These are phyloP conservation scores for Aspergillus egyptiacus DNA, from an alignment of 495 filamentous ascomycete genomes.

Conservation along the genomic window DNA sequence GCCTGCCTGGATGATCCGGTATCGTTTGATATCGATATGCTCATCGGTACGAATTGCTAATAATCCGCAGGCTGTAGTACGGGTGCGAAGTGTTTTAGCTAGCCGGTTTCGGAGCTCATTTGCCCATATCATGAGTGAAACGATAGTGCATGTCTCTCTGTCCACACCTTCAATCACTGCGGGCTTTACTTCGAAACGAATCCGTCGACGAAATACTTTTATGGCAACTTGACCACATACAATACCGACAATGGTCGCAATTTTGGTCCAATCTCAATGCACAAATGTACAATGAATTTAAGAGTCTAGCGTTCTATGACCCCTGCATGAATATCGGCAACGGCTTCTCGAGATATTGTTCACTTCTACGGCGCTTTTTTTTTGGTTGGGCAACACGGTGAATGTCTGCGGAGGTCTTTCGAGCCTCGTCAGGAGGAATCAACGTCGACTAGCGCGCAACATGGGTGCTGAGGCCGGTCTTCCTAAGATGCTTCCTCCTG, in stretches of 20 bases:
- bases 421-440: constrained; percentile 46
- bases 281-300: constrained; percentile 77
- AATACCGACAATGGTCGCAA: constrained; percentile 77
- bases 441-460: constrained; percentile 22
- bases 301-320: constrained; percentile 64
- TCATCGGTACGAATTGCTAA: no score
- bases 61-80: no score
- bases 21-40: background rate
- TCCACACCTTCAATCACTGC: constrained; percentile 36
- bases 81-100: no score
- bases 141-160: constrained; percentile 35
- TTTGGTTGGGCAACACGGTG: constrained; percentile 41
- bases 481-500: constrained; percentile 36
- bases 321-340: constrained; percentile 37
- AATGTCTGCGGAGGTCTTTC: constrained; percentile 43
- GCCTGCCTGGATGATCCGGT: no score
- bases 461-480: constrained; percentile 43
- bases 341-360: constrained; percentile 51
- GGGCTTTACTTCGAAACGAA: constrained; percentile 45
- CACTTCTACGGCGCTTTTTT: constrained; percentile 49
- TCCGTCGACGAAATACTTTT: constrained; percentile 52
- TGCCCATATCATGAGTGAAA: constrained; percentile 42
- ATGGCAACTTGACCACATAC: constrained; percentile 43
- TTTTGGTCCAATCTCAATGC: constrained; percentile 74
- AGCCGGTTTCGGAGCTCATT: constrained; percentile 15